Percentiles rank a stretch among this genome's conserved stretches.
These are phyloP conservation scores for Entophlyctis helioformis DNA, from an alignment of 192 early-diverging fungal species.

Conservation along the genomic window DNA sequence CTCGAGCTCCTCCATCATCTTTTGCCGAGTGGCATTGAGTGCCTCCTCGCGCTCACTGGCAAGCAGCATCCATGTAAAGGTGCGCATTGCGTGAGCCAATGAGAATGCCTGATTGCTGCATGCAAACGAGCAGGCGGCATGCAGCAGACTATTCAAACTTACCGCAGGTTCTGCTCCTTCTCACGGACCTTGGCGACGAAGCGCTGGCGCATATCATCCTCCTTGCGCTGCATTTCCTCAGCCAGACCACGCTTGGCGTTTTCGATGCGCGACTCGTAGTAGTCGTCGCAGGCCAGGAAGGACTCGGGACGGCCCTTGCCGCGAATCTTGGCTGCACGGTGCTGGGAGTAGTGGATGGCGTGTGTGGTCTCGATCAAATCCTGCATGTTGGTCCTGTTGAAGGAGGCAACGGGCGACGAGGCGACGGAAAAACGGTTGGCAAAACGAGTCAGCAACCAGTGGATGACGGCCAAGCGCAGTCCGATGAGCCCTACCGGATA, in stretches of 20 bases:
- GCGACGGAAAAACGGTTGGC: background rate
- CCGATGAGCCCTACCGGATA: constrained; percentile 51
- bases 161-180: constrained; percentile 46
- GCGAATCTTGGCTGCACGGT: constrained; percentile 86
- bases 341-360: constrained; percentile 87
- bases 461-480: background rate
- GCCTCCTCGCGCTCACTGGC: constrained; percentile 33
- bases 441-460: constrained; percentile 1
- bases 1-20: constrained; percentile 43
- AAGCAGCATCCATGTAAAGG: background rate
- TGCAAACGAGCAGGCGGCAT: background rate
- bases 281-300: constrained; percentile 68
- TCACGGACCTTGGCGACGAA: constrained; percentile 47
- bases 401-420: background rate
- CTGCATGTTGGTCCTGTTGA: constrained; percentile 78
- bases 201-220: constrained; percentile 58
- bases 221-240: constrained; percentile 59
- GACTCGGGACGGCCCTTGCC: constrained; percentile 63
- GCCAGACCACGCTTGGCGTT: constrained; percentile 45
- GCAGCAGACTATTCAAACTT: constrained; percentile 1
- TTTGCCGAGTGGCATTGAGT: constrained; percentile 25
- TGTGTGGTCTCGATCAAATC: constrained; percentile 97
- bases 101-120: too few relatives aligned
- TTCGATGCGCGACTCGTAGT: constrained; percentile 61
- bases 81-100: background rate